These are phyloP conservation scores for Zizania palustris DNA, from an alignment of 202 grass and related monocot genomes.

Conservation along the genomic window DNA sequence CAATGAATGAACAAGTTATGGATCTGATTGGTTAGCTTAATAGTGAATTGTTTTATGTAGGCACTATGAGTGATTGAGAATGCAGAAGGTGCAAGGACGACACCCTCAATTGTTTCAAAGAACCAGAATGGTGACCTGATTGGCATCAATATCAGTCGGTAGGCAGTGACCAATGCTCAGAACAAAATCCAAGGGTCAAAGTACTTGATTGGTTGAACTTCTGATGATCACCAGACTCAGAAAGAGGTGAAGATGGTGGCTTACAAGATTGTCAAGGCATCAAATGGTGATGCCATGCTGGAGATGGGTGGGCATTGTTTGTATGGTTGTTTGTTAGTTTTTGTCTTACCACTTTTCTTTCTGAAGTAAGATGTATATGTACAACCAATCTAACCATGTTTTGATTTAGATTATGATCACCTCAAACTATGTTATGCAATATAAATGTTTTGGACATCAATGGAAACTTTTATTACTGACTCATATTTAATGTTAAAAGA, in stretches of 20 bases:
- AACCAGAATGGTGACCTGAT: conserved; percentile 76
- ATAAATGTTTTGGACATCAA: too few species aligned
- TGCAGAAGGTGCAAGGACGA: conserved; percentile 82
- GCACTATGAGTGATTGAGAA: conserved; percentile 81
- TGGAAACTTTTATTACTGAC: too few species aligned
- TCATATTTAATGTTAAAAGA: too few species aligned
- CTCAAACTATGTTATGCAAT: too few species aligned
- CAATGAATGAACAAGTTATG: too few species aligned
- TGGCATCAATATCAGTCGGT: conserved; percentile 73
- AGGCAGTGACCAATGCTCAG: conserved; percentile 86
- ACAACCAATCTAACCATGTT: not conserved
- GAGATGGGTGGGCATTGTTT: conserved; percentile 60
- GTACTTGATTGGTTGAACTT: conserved; percentile 78
- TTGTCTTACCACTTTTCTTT: not conserved
- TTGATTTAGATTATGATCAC: not conserved
- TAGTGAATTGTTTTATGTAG: conserved; percentile 46
- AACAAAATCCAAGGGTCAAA: conserved; percentile 88
- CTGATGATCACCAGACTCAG: conserved; percentile 77
- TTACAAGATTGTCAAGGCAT: conserved; percentile 90
- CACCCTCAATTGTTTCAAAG: conserved; percentile 79
- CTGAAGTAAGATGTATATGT: not conserved
- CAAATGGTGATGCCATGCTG: conserved; percentile 88
- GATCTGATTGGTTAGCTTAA: too few species aligned
- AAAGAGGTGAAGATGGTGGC: conserved; percentile 96
- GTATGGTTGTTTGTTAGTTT: not conserved